phyloP scores from a whole-genome alignment of 495 filamentous ascomycete species.

The Alectoria sarmentosa region DNA sequence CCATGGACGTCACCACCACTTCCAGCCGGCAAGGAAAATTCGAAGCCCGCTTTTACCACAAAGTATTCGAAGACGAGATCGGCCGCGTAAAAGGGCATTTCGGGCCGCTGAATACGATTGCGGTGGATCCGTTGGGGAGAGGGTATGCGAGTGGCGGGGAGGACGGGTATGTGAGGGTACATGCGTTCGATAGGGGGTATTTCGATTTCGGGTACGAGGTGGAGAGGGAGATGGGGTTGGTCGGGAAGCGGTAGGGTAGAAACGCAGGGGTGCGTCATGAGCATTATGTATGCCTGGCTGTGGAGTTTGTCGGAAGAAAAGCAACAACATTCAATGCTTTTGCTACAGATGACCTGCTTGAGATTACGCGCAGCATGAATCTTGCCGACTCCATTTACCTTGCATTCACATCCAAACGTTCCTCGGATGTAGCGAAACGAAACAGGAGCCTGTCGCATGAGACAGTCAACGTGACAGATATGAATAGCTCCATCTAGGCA shows the following conservation, averaged over 20 bases:
- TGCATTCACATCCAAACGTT: background rate
- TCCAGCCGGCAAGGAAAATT: slow-evolving; percentile 93
- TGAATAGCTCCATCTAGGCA: no score
- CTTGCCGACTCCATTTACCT: background rate
- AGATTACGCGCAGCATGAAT: no score
- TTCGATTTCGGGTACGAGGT: slow-evolving; percentile 99
- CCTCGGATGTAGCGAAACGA: background rate
- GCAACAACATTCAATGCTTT: background rate
- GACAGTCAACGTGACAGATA: background rate
- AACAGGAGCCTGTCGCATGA: background rate
- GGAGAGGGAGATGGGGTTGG: slow-evolving; percentile 55
- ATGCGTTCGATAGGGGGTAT: slow-evolving; percentile 97
- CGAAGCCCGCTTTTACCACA: slow-evolving; percentile 98
- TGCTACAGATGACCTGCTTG: background rate
- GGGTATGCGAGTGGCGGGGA: slow-evolving; percentile 92
- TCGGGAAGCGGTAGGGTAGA: slow-evolving; percentile 12
- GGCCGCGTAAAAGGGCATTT: slow-evolving; percentile 95
- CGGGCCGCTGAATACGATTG: slow-evolving; percentile 85
- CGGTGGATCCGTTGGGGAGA: slow-evolving; percentile 80
- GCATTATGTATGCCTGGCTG: background rate
- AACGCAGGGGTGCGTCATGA: background rate
- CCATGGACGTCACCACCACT: slow-evolving; percentile 98
- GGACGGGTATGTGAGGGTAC: slow-evolving; percentile 96
- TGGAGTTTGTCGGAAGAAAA: background rate
- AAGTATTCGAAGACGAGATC: slow-evolving; percentile 97